Conservation (phyloP, 257 asterid genomes). For the Gynochthodes officinalis region DNA sequence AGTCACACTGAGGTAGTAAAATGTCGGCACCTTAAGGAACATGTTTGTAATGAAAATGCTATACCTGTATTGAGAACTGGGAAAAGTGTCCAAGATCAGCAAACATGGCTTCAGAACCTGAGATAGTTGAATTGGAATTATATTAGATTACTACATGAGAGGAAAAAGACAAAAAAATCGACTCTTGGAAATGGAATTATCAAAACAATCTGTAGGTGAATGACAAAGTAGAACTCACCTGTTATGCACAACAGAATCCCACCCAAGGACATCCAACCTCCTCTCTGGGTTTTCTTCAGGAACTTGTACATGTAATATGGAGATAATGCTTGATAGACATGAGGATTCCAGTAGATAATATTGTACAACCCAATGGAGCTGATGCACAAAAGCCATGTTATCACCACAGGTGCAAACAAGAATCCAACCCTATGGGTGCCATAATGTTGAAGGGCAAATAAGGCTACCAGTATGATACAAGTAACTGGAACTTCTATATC, state of each 20-base stretch:
- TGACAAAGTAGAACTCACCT: slow-evolving; percentile 33
- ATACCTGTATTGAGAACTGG: slow-evolving; percentile 82
- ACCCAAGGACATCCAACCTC: slow-evolving; percentile 96
- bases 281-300: slow-evolving; percentile 72
- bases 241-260: slow-evolving; percentile 90
- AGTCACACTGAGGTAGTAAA: neutral
- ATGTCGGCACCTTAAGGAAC: neutral
- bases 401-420: slow-evolving; percentile 95
- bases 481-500: slow-evolving; percentile 87
- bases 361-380: slow-evolving; percentile 76
- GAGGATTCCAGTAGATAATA: slow-evolving; percentile 76
- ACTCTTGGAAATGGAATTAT: neutral
- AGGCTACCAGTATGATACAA: slow-evolving; percentile 75
- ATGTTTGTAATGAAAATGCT: neutral
- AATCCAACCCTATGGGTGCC: slow-evolving; percentile 98
- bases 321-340: slow-evolving; percentile 73
- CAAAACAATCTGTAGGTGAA: neutral
- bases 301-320: slow-evolving; percentile 88
- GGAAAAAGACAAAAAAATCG: neutral
- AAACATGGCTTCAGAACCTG: slow-evolving; percentile 99
- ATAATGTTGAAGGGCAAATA: slow-evolving; percentile 95
- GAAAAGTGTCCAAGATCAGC: slow-evolving; percentile 98
- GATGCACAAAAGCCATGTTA: slow-evolving; percentile 87
- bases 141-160: slow-evolving; percentile 13
- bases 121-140: slow-evolving; percentile 5